Evolutionary conservation across 441 rosid species (phyloP).

Genomic region (Flueggea neowawraea): DNA sequence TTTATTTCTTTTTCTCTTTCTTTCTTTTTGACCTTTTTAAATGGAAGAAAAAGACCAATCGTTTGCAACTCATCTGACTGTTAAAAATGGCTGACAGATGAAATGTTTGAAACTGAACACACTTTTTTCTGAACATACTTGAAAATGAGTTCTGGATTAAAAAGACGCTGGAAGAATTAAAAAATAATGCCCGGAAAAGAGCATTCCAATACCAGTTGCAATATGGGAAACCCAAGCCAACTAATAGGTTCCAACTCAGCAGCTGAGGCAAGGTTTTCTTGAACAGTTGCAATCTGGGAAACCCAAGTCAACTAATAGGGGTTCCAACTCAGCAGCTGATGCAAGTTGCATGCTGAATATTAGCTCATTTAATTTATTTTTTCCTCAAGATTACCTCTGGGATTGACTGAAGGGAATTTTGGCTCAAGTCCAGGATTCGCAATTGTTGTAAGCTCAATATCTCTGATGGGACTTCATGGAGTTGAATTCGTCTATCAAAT

Average conservation of each 20-base stretch:
- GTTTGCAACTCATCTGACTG: not conserved
- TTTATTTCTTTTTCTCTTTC: too few species aligned
- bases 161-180: not conserved
- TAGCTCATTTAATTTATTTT: not conserved
- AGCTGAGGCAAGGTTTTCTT: too few species aligned
- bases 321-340: too few species aligned
- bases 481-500: conserved; percentile 60
- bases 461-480: conserved; percentile 64
- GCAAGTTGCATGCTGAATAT: not conserved
- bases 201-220: not conserved
- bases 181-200: not conserved
- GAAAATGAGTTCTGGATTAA: too few species aligned
- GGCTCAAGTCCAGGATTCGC: conserved; percentile 72
- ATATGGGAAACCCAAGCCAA: too few species aligned
- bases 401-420: conserved; percentile 65
- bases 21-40: not conserved
- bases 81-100: not conserved
- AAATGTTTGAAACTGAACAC: not conserved
- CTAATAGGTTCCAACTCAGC: too few species aligned
- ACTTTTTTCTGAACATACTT: too few species aligned
- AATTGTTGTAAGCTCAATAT: conserved; percentile 55
- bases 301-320: too few species aligned
- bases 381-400: conserved; percentile 45
- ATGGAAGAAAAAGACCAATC: not conserved
- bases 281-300: too few species aligned